Evolutionary conservation across 805 yeast genomes (phyloP).

Genomic region (Ogataea naganishii): DNA sequence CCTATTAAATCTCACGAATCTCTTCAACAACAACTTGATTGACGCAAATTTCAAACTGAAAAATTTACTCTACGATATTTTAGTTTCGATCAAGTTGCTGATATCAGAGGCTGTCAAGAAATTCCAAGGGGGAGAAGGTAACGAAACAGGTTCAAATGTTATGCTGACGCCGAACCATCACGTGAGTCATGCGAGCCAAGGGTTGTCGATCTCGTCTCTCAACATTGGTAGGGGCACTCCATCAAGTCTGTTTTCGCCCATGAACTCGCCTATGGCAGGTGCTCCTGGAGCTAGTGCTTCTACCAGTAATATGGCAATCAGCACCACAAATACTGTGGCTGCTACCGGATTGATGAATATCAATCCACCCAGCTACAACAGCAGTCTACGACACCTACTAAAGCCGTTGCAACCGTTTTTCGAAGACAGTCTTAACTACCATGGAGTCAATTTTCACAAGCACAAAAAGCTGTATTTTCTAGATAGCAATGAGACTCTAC

Average conservation of each 20-base stretch:
- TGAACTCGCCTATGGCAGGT: constrained; percentile 15
- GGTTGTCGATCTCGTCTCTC: constrained; percentile 2
- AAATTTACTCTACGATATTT: constrained; percentile 50
- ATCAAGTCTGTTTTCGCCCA: constrained; percentile 16
- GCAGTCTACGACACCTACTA: constrained; percentile 12
- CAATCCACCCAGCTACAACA: constrained; percentile 24
- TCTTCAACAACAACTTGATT: constrained; percentile 37
- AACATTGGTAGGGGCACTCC: constrained; percentile 12
- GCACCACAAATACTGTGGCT: constrained; percentile 1
- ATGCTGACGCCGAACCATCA: not conserved
- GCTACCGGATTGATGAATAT: constrained; percentile 16
- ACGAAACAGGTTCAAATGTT: constrained; percentile 7
- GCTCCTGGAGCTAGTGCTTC: not conserved
- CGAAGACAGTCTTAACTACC: constrained; percentile 7
- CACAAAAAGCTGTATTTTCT: constrained; percentile 10
- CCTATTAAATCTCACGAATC: constrained; percentile 34
- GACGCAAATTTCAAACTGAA: constrained; percentile 38
- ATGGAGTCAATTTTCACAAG: not conserved
- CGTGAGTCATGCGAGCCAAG: not conserved
- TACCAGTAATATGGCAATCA: constrained; percentile 2
- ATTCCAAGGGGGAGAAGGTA: constrained; percentile 6
- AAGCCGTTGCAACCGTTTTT: constrained; percentile 2
- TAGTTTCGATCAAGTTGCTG: constrained; percentile 40
- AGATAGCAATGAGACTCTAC: constrained; percentile 16
- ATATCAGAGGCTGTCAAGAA: constrained; percentile 20